Evolutionary conservation across 305 asterid genomes (phyloP), one percentile per base, ranked within the genome.

Genomic region (Fraxinus ornus): DNA sequence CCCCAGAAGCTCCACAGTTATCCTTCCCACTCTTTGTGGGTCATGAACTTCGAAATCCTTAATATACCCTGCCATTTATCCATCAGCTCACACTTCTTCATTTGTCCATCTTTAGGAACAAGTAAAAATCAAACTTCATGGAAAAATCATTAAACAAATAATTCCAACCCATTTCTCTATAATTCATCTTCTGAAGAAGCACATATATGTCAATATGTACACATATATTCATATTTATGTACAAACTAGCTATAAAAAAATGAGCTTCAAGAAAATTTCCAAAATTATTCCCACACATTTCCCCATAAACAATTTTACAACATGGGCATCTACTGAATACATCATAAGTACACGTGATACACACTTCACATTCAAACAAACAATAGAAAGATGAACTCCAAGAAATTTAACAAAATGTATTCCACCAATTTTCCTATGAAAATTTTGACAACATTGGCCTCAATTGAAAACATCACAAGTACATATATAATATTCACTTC

Each of bases 21-120:
- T 94, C 87, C 79, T 89, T 84, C 95, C 94, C 62, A 92, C 98
- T 85, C 99, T 92, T 39, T 93, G 95, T 26, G 94, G 95, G 82
- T 94, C 97, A 15, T 93, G 90, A 64, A 91, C 89, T 85, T 94
- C 85, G 76, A 96, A 93, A 85, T 94, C 95, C 83, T 94, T 96
- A 81, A 96, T 88, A 78, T 94, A 96, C 44, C 99, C 99, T 94
- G 91, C 73, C 80, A 88, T 84, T 82, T 73, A 82, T 84, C 52
- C 84, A 85, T 44, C 74, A 80, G 2, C 71, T 81, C 35, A 74
- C 21, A 55, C 83, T 70, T 72, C 80, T 74, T 84, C 79, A 73
- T 68, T 82, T 80, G 72, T 75, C 79, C 37, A 32, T 80, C 75
- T 70, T 26, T 15, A 74, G 24, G 75, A 32, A 80, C 12, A 70